These are phyloP conservation scores for Tricholoma flavovirens DNA, from an alignment of 768 basidiomycete species.

Conservation along the genomic window DNA sequence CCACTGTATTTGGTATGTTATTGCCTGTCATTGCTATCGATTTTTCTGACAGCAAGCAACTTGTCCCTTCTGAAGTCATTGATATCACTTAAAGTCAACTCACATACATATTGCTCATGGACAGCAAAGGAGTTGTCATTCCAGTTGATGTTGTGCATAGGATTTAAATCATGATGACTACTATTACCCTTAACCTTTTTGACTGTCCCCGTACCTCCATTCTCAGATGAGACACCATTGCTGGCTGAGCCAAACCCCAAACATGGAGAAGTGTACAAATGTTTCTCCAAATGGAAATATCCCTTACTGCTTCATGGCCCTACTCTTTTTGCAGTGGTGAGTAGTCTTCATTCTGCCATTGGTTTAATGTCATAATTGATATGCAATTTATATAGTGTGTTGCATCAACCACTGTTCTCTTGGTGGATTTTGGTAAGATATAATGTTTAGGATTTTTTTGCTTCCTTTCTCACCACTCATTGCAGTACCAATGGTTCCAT, in stretches of 20 bases:
- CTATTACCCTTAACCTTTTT: background rate
- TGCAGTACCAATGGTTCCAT: constrained; percentile 50
- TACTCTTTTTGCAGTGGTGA: constrained; percentile 48
- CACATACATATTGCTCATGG: no score
- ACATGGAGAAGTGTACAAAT: constrained; percentile 42
- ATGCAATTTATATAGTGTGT: constrained; percentile 18
- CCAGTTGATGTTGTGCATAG: no score
- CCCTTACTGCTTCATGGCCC: constrained; percentile 52
- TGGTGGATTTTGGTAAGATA: constrained; percentile 39
- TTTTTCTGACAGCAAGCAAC: no score
- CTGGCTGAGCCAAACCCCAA: constrained; percentile 13
- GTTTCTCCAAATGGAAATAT: constrained; percentile 44
- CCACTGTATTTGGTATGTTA: no score
- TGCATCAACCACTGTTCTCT: constrained; percentile 23
- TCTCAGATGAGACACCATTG: constrained; percentile 30
- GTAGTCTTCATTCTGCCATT: constrained; percentile 16
- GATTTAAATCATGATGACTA: background rate
- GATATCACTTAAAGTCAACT: no score
- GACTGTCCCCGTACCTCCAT: background rate
- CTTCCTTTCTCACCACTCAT: constrained; percentile 21
- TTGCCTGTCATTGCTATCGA: no score
- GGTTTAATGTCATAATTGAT: background rate
- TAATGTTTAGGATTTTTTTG: background rate
- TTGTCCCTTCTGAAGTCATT: no score
- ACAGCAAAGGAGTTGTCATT: no score